Evolutionary conservation across 768 basidiomycete genomes (phyloP), one percentile per base, ranked within the genome.

Genomic region (Steccherinum ochraceum): DNA sequence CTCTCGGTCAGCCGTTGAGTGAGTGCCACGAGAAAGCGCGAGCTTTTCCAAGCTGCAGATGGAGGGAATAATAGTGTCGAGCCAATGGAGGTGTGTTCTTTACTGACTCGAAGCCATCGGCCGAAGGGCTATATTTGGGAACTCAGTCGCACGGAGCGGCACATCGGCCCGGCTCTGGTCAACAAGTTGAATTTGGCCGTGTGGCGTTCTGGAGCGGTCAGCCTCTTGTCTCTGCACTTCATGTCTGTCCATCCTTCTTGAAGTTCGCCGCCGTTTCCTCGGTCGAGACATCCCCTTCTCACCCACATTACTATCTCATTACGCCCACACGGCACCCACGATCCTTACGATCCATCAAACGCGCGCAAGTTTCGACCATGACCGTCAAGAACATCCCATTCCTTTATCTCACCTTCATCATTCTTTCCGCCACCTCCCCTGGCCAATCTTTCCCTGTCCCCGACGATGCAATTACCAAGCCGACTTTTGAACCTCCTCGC

Each of bases 261-360:
- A 35, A 35, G 30, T 35, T 16, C 16, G 7, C 30, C 16, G 7
- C 16, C 16, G 30, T 35, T 16, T 35, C 30, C 16, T n/a, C n/a
- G n/a, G n/a, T n/a, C n/a, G n/a, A n/a, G n/a, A 39, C 11, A 39
- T 39, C 35, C 35, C n/a, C 35, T 11, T 39, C 35, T n/a, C 19
- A 5, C 10, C 41, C 41, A 43, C 21, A n/a, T 23, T 43, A 43
- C 41, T 23, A n/a, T 43, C 10, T 10, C 41, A 43, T 24, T 45
- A 56, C 47, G 55, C 55, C 55, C 55, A 40, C 55, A 52, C 55
- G 55, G 55, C 55, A 56, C 52, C 46, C 48, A 52, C 55, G 51
- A 56, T 56, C 55, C 26, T 53, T 56, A 48, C 46, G 43, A 26
- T 20, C 30, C 12, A 50, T 42, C 19, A 50, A 18, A 18, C 23